A percentile compares a stretch with the other conserved stretches of the same genome.
These are phyloP conservation scores for Penicillium manginii DNA, from an alignment of 495 filamentous ascomycete genomes.

Conservation along the genomic window DNA sequence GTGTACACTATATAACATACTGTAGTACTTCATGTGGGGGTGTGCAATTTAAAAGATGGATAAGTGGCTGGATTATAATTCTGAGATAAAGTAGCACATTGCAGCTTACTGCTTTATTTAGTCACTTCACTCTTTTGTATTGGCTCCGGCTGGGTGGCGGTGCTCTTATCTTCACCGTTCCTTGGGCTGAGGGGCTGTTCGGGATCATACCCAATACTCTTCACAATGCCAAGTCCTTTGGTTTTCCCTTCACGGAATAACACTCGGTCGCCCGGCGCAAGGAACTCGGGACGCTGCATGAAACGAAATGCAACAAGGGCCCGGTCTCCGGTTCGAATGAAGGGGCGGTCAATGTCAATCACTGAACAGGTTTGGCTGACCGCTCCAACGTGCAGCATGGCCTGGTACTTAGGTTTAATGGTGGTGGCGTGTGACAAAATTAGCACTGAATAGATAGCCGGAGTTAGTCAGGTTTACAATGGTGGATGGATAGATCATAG, in stretches of 20 bases:
- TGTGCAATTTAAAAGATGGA: neutral
- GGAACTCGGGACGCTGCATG: constrained; percentile 93
- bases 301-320: constrained; percentile 93
- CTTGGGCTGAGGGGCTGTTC: constrained; percentile 55
- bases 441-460: constrained; percentile 59
- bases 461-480: too few species aligned
- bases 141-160: neutral
- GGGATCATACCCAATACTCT: constrained; percentile 84
- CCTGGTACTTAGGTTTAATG: constrained; percentile 96
- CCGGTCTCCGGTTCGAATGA: constrained; percentile 91
- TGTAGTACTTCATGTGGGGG: neutral
- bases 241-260: constrained; percentile 94
- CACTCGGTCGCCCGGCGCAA: constrained; percentile 84
- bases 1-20: constrained; percentile 13
- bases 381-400: constrained; percentile 96
- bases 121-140: neutral
- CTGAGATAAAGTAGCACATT: neutral
- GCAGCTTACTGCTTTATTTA: neutral
- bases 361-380: constrained; percentile 96
- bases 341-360: constrained; percentile 96
- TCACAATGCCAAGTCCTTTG: constrained; percentile 94
- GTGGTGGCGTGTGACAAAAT: constrained; percentile 98
- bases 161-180: constrained; percentile 5
- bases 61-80: neutral
- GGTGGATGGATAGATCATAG: too few species aligned